phyloP scores from a whole-genome alignment of 2,329 filamentous ascomycete genomes.

The Thelonectria olida region DNA sequence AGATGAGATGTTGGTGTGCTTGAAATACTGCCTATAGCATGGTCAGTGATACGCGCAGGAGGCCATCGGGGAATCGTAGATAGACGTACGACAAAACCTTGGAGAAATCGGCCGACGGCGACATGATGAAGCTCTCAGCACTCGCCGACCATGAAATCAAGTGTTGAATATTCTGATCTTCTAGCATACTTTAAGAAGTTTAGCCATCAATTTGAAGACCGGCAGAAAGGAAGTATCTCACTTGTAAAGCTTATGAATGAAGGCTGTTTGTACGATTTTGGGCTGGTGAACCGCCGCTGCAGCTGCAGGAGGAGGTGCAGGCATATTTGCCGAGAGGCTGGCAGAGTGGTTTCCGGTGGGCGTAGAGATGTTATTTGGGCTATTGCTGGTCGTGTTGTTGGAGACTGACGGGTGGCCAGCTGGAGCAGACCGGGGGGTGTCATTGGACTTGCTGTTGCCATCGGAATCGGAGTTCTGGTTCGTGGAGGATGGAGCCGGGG shows the following conservation, averaged over 20 bases:
- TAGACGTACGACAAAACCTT: constrained; percentile 91
- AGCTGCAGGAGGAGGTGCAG: constrained; percentile 63
- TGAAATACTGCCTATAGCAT: constrained; percentile 89
- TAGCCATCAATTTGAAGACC: constrained; percentile 27
- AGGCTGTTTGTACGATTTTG: constrained; percentile 97
- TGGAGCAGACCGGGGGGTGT: constrained; percentile 49
- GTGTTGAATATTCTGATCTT: constrained; percentile 91
- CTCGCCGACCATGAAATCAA: constrained; percentile 95
- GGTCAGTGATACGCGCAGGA: constrained; percentile 13
- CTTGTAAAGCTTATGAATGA: constrained; percentile 99
- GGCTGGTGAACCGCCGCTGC: constrained; percentile 86
- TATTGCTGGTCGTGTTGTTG: constrained; percentile 17
- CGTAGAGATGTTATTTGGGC: constrained; percentile 37
- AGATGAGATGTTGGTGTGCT: constrained; percentile 98
- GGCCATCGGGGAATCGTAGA: not conserved
- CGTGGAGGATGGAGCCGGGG: constrained; percentile 57
- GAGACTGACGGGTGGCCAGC: constrained; percentile 50
- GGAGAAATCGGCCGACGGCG: constrained; percentile 94
- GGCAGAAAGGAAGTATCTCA: constrained; percentile 56
- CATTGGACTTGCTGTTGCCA: constrained; percentile 47
- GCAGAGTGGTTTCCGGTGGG: constrained; percentile 7
- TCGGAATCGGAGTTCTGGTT: constrained; percentile 56
- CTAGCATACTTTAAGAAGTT: constrained; percentile 81
- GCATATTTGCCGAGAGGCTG: constrained; percentile 53
- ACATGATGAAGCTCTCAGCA: constrained; percentile 99